Evolutionary conservation across 495 filamentous ascomycete species (phyloP).

Genomic region (Podospora pseudoanserina): DNA sequence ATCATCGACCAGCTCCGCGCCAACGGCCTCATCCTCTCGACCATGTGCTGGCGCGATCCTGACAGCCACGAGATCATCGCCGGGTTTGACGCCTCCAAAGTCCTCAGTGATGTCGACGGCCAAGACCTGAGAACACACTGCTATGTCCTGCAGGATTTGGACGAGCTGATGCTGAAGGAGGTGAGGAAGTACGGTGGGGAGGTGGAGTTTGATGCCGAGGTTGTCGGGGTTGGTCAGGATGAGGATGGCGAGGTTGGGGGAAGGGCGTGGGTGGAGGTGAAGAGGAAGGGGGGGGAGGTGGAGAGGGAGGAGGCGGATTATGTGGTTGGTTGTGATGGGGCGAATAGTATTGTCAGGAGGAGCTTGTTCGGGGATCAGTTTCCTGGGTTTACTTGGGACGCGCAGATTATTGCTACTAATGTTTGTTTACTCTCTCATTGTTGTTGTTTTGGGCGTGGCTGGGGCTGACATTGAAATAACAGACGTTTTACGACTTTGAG

Average conservation of each 20-base stretch:
- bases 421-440: conserved; percentile 5
- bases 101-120: conserved; percentile 18
- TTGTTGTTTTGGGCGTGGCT: background rate
- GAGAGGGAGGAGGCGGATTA: conserved; percentile 52
- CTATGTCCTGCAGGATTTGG: conserved; percentile 35
- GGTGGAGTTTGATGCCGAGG: conserved; percentile 44
- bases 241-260: conserved; percentile 20
- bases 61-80: conserved; percentile 5
- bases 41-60: conserved; percentile 48
- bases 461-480: background rate
- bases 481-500: conserved; percentile 30
- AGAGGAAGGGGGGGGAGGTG: conserved; percentile 30
- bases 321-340: conserved; percentile 56
- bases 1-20: conserved; percentile 50
- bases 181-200: conserved; percentile 35
- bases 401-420: conserved; percentile 62
- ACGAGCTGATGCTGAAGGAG: conserved; percentile 47
- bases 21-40: conserved; percentile 46
- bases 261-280: conserved; percentile 50
- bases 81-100: conserved; percentile 15
- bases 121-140: conserved; percentile 37
- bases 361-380: conserved; percentile 56
- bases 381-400: conserved; percentile 56
- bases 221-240: conserved; percentile 45
- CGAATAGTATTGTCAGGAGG: conserved; percentile 51